Conservation (phyloP, 1,284 basidiomycete species). For the Trichosporon coremiiforme region DNA sequence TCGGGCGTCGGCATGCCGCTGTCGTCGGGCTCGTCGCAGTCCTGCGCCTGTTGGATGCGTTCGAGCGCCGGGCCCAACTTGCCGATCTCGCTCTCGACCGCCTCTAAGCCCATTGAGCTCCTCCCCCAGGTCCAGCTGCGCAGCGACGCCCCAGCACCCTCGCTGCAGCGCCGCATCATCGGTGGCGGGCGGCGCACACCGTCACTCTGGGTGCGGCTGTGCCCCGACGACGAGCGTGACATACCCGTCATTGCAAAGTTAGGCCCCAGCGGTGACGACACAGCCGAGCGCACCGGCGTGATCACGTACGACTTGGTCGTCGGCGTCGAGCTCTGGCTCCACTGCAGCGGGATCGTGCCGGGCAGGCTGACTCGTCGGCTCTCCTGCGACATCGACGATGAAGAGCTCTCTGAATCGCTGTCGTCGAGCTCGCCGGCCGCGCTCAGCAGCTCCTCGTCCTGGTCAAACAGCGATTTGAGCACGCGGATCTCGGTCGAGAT, state of each 20-base stretch:
- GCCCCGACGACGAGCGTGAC: slow-evolving; percentile 9
- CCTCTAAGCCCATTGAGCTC: slow-evolving; percentile 1
- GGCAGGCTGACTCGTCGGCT: slow-evolving; percentile 9
- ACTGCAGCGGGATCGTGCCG: slow-evolving; percentile 9
- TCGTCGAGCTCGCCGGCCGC: slow-evolving; percentile 27
- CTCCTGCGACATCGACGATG: neutral
- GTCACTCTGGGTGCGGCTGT: slow-evolving; percentile 14
- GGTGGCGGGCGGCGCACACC: slow-evolving; percentile 1
- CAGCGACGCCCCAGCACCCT: slow-evolving; percentile 10
- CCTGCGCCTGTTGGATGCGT: slow-evolving; percentile 4
- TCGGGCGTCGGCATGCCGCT: neutral
- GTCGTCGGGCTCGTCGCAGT: neutral
- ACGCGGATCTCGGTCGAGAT: slow-evolving; percentile 47
- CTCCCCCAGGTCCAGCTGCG: slow-evolving; percentile 3
- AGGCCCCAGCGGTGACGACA: slow-evolving; percentile 8
- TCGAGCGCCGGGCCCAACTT: slow-evolving; percentile 9
- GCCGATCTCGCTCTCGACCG: slow-evolving; percentile 2
- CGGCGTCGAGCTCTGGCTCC: slow-evolving; percentile 20
- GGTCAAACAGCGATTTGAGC: slow-evolving; percentile 29
- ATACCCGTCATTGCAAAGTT: slow-evolving; percentile 17
- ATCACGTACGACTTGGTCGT: slow-evolving; percentile 11
- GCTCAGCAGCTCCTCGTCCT: slow-evolving; percentile 29
- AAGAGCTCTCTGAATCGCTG: slow-evolving; percentile 7
- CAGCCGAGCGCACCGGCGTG: slow-evolving; percentile 2
- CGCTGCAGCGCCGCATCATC: slow-evolving; percentile 23